These are phyloP conservation scores for Amborella trichopoda DNA, from an alignment of 164 flowering plant genomes.

Conservation along the genomic window DNA sequence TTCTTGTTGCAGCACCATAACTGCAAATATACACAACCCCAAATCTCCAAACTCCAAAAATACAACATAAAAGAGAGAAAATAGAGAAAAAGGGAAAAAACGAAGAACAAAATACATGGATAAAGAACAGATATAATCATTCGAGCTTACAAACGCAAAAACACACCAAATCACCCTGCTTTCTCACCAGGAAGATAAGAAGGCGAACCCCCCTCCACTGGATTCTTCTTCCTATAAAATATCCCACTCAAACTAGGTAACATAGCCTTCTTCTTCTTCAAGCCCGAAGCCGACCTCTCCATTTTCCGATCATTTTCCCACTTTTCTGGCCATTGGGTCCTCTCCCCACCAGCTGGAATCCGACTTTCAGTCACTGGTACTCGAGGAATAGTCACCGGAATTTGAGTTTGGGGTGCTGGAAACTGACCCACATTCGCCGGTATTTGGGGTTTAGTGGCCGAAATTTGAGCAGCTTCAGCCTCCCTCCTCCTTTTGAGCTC, in stretches of 20 bases:
- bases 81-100: no score
- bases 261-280: slow-evolving; percentile 61
- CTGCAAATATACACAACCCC: no score
- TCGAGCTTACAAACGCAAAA: background rate
- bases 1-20: no score
- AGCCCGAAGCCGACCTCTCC: slow-evolving; percentile 34
- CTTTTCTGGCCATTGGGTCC: slow-evolving; percentile 20
- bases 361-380: background rate
- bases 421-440: no score
- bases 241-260: slow-evolving; percentile 56
- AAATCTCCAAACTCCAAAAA: no score
- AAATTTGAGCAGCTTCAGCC: no score
- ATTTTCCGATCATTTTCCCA: slow-evolving; percentile 19
- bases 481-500: slow-evolving; percentile 78
- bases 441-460: no score
- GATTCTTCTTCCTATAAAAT: slow-evolving; percentile 55
- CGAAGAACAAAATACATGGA: no score
- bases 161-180: slow-evolving; percentile 23
- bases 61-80: no score
- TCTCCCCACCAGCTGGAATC: slow-evolving; percentile 15
- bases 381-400: no score
- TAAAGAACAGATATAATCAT: background rate
- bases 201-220: slow-evolving; percentile 47
- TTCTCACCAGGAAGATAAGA: slow-evolving; percentile 67
- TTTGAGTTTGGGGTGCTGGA: no score